Conservation (phyloP, 179 eudicot genomes). For the Pouteria campechiana region DNA sequence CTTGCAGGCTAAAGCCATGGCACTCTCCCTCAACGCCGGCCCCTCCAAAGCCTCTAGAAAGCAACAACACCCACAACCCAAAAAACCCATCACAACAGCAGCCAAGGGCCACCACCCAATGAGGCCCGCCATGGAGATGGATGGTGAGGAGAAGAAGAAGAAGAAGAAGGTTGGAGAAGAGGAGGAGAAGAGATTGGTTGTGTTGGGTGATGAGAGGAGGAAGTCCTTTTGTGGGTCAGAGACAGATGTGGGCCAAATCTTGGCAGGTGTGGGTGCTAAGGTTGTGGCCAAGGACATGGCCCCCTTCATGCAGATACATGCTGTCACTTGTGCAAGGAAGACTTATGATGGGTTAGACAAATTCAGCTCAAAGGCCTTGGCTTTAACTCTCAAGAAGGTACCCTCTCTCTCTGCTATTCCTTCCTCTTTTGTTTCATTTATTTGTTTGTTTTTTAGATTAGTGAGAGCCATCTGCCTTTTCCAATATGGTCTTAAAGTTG, state of each 20-base stretch:
- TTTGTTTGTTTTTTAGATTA: neutral
- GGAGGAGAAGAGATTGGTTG: slow-evolving; percentile 1
- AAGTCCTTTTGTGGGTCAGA: slow-evolving; percentile 46
- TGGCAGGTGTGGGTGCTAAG: slow-evolving; percentile 59
- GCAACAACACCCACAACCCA: slow-evolving; percentile 2
- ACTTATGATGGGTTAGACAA: slow-evolving; percentile 80
- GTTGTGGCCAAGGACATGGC: slow-evolving; percentile 85
- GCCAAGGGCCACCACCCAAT: no score
- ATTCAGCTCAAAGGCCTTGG: slow-evolving; percentile 74
- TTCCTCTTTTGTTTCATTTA: neutral
- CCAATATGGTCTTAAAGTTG: no score
- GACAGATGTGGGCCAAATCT: slow-evolving; percentile 55
- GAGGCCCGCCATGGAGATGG: no score
- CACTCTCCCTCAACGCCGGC: slow-evolving; percentile 28
- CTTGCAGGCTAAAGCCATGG: slow-evolving; percentile 20
- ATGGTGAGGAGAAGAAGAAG: slow-evolving; percentile 16
- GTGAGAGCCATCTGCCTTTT: no score
- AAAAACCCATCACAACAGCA: slow-evolving; percentile 3
- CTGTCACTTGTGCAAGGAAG: slow-evolving; percentile 82
- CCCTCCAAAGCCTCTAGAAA: slow-evolving; percentile 19
- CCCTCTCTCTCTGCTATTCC: neutral
- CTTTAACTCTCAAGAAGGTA: slow-evolving; percentile 81
- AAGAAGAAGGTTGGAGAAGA: slow-evolving; percentile 12
- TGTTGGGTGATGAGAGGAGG: slow-evolving; percentile 26
- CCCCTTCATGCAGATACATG: slow-evolving; percentile 86